Base-by-base conservation (phyloP, 352 stramenopile species). In the Phytophthora parvispora region DNA sequence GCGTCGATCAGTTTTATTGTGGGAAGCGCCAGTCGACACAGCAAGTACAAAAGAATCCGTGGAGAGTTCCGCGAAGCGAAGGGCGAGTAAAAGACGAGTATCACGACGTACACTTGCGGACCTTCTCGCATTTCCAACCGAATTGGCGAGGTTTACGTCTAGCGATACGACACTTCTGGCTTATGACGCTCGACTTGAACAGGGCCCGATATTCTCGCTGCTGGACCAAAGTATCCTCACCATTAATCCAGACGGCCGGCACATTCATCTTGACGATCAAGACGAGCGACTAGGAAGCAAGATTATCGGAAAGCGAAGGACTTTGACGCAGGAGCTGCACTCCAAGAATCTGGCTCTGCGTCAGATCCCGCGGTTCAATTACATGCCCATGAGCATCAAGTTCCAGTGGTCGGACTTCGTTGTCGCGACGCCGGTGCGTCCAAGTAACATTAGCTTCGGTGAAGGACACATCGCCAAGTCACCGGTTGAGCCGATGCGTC, bases 321-420 rank as follows among this genome's bases (percentile, higher is more conserved):
- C 78, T n/a, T 65, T 90, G 34, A 80, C 83, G n/a, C 71, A 91
- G 34, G 84, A 93, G 24, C 66, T 80, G 7, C 78, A 83, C 34
- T 82, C 72, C 36, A 93, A 93, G 48, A 84, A 81, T 9, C 78
- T 93, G 51, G 81, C 81, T 9, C 67, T 80, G 22, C 83, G 81
- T 18, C 79, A 75, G 22, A 90, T 89, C 24, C 84, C 84, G 20
- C 77, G 83, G 9, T 93, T 93, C 60, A 91, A 91, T 36, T 91
- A 91, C 62, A 71, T 80, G 40, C 81, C 81, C 0, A 75, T 93
- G 34, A 25, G 77, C 13, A 84, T 93, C 58, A 82, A 89, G 34
- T 91, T 93, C 56, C 81, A 93, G 60, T 91, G 85, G 83, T 91
- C 83, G 0, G 83, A 91, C 51, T 93, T 93, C 34, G 83, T 93